Base-by-base conservation (phyloP, 352 stramenopile species). In the Globisporangium cylindrosporum region DNA sequence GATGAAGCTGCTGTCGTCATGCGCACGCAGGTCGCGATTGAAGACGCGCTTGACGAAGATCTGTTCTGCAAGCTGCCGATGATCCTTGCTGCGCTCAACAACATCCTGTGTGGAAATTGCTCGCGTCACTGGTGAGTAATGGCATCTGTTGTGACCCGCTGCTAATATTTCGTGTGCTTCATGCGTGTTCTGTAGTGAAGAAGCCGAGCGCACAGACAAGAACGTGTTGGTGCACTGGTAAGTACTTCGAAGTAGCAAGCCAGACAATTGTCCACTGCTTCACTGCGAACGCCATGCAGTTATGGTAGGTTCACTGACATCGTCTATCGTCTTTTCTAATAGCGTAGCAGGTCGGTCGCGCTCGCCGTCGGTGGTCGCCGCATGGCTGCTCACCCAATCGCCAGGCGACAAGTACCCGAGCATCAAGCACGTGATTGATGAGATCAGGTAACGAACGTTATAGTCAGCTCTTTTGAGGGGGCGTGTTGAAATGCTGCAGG, bases 161-260 rank as follows among this genome's bases (percentile, higher is more conserved):
- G 24, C 15, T n/a, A 46, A 8, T 24, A 43, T 63, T 51, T 24
- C 36, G 8, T 61, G 15, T 46, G 57, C 25, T 8, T 22, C 6
- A 10, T 51, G 58, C 54, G 32, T 25, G 20, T 36, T 68, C 3
- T 51, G 38, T 53, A 90, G 82, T 20, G 27, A 73, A 14, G 66
- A 76, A n/a, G 79, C 77, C 1, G 60, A 79, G 14, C 34, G 32
- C 2, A 48, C 64, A 1, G 74, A 77, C 53, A 77, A 70, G 75
- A 92, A 82, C 58, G 74, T 92, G 20, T 69, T 93, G 38, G 80
- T 93, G 58, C 86, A 93, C 73, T 93, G 86, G 86, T 93, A 29
- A 3, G 27, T 29, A 29, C 27, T 29, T 29, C 27, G 3, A 63
- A 15, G 57, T 36, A 36, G 20, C n/a, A 12, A 57, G 10, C n/a